Evolutionary conservation across 441 rosid species (phyloP).

Genomic region (Erodium chrysanthum): DNA sequence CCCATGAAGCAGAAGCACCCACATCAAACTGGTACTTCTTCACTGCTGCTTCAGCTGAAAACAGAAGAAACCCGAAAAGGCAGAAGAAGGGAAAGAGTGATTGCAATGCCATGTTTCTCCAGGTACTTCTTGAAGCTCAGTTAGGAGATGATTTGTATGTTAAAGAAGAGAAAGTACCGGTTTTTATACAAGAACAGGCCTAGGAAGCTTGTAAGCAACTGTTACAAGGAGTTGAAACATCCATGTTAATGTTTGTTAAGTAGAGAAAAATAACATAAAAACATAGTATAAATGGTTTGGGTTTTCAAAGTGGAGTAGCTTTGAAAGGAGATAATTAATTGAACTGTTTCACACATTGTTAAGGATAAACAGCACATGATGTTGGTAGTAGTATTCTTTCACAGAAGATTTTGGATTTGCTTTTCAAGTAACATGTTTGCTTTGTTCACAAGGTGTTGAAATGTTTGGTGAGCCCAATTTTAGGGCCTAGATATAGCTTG

Average conservation of each 20-base stretch:
- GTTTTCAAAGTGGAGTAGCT: constrained; percentile 23
- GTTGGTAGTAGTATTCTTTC: neutral
- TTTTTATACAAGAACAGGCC: too few species aligned
- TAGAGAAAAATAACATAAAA: neutral
- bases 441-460: neutral
- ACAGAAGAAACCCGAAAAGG: constrained; percentile 26
- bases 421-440: constrained; percentile 36
- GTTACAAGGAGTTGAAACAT: constrained; percentile 32
- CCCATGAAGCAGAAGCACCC: neutral
- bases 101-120: constrained; percentile 22
- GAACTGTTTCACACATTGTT: constrained; percentile 5
- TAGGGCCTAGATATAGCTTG: neutral
- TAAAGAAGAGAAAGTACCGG: too few species aligned
- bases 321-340: constrained; percentile 26
- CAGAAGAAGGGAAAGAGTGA: constrained; percentile 22
- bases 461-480: neutral
- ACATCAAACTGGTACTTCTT: constrained; percentile 32
- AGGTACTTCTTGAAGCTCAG: neutral
- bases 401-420: constrained; percentile 14
- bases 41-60: constrained; percentile 32
- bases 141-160: neutral
- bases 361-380: neutral
- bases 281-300: neutral
- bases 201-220: constrained; percentile 37
- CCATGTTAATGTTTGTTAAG: constrained; percentile 29